These are phyloP conservation scores for Schizothecium vesticola DNA, from an alignment of 495 filamentous ascomycete species.

Conservation along the genomic window DNA sequence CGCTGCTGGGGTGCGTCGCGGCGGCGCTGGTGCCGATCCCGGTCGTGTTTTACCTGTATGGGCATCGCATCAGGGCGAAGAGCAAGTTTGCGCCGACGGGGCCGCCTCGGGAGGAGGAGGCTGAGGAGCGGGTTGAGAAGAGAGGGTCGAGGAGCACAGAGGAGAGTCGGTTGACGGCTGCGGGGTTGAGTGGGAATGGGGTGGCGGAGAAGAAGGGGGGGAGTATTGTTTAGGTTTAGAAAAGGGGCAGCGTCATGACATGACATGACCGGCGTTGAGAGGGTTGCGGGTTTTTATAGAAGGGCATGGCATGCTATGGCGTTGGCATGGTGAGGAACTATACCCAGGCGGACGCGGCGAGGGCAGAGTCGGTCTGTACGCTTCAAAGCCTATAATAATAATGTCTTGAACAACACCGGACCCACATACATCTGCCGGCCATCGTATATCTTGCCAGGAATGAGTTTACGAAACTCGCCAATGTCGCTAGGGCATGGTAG, in stretches of 20 bases:
- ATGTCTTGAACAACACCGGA: not conserved
- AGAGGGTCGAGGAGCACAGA: not conserved
- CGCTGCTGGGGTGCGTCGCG: conserved; percentile 70
- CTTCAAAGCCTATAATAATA: not conserved
- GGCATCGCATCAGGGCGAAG: conserved; percentile 57
- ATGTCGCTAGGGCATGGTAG: too few relatives aligned
- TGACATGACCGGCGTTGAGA: not conserved
- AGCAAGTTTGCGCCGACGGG: conserved; percentile 63
- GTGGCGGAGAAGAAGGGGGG: not conserved
- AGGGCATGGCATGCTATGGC: not conserved
- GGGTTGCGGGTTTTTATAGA: not conserved
- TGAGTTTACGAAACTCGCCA: too few relatives aligned
- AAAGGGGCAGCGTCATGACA: not conserved
- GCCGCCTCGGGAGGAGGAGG: not conserved
- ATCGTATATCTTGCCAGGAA: too few relatives aligned
- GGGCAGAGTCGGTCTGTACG: not conserved
- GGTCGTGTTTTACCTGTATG: conserved; percentile 58
- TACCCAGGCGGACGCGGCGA: not conserved
- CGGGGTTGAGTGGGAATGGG: not conserved
- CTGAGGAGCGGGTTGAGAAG: not conserved
- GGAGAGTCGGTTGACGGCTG: not conserved
- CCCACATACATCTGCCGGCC: not conserved
- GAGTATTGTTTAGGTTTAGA: not conserved
- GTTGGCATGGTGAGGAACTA: not conserved
- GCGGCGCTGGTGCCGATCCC: conserved; percentile 68